These are phyloP conservation scores for Sicyos edulis DNA, from an alignment of 306 rosid species.

Conservation along the genomic window DNA sequence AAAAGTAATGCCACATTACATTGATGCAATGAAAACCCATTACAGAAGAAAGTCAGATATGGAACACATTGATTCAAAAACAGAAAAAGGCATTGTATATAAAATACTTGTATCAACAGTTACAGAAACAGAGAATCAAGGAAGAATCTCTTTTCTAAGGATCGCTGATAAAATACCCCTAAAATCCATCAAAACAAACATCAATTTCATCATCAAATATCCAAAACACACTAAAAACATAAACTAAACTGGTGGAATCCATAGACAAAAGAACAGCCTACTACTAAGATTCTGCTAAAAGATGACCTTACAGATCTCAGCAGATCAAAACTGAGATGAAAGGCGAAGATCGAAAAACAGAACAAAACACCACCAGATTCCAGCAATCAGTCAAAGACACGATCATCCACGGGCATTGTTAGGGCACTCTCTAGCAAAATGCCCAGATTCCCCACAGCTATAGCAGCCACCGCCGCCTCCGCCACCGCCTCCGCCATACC, in stretches of 20 bases:
- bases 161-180: neutral
- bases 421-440: slow-evolving; percentile 51
- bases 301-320: slow-evolving; percentile 10
- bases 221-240: slow-evolving; percentile 10
- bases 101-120: slow-evolving; percentile 3
- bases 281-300: slow-evolving; percentile 11
- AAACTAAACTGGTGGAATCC: slow-evolving; percentile 2
- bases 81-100: slow-evolving; percentile 8
- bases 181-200: too few species aligned
- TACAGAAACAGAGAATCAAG: too few species aligned
- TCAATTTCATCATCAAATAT: neutral
- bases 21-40: neutral
- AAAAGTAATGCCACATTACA: neutral
- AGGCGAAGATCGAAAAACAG: neutral
- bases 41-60: neutral
- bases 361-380: slow-evolving; percentile 17
- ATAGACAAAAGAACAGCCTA: neutral
- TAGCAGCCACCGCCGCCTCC: slow-evolving; percentile 44
- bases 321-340: neutral
- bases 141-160: neutral
- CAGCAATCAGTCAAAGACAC: neutral
- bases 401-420: slow-evolving; percentile 33
- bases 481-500: slow-evolving; percentile 25
- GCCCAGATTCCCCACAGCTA: slow-evolving; percentile 49
- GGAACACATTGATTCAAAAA: slow-evolving; percentile 12